Conservation (phyloP, 1,284 basidiomycete species). For the Moesziomyces sp. region DNA sequence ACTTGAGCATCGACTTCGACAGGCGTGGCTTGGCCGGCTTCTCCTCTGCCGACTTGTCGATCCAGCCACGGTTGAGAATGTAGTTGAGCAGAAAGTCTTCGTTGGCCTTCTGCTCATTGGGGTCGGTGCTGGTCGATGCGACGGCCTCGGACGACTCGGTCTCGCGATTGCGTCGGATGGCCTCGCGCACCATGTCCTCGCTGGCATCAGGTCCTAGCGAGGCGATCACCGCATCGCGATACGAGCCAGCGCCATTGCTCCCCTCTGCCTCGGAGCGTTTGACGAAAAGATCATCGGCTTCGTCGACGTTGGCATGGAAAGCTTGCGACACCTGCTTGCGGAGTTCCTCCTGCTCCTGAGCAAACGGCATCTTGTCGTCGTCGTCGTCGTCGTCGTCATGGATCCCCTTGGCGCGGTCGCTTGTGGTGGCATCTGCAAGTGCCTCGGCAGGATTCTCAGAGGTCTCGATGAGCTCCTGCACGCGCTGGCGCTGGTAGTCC, state of each 20-base stretch:
- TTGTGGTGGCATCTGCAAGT: constrained; percentile 61
- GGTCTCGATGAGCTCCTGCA: constrained; percentile 61
- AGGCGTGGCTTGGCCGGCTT: constrained; percentile 38
- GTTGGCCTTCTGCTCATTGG: constrained; percentile 71
- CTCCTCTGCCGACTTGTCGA: constrained; percentile 53
- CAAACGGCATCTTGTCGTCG: constrained; percentile 76
- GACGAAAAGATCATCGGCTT: constrained; percentile 73
- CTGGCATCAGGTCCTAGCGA: constrained; percentile 82
- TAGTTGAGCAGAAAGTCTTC: constrained; percentile 82
- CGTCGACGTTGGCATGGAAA: constrained; percentile 72
- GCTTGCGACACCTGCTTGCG: constrained; percentile 85
- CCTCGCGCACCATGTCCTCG: constrained; percentile 49
- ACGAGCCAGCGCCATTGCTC: constrained; percentile 78
- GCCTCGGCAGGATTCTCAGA: constrained; percentile 61
- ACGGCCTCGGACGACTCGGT: constrained; percentile 28
- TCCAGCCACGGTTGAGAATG: constrained; percentile 66
- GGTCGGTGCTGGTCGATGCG: constrained; percentile 30
- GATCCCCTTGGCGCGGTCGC: constrained; percentile 19
- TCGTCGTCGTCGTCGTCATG: constrained; percentile 72
- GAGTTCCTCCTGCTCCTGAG: constrained; percentile 80
- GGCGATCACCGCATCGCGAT: constrained; percentile 80
- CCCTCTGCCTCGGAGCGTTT: constrained; percentile 80
- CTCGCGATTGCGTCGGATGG: constrained; percentile 32
- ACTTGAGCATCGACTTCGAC: constrained; percentile 27
- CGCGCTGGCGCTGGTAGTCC: constrained; percentile 63